These are phyloP conservation scores for Trichoderma afroharzianum DNA, from an alignment of 2,329 filamentous ascomycete species.

Conservation along the genomic window DNA sequence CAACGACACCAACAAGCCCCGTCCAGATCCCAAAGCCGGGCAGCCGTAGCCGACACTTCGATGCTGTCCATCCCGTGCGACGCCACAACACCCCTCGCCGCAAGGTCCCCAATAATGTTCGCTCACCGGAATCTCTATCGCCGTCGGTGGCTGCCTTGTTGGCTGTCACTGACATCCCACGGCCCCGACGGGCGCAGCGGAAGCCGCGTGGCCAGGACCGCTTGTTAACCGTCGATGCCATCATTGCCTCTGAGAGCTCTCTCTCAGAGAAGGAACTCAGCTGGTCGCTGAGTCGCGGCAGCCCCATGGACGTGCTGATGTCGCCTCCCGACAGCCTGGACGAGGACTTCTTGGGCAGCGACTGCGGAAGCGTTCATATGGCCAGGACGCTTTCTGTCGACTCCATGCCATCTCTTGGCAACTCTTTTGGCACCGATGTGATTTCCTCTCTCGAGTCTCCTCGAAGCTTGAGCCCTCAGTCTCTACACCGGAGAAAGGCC, in stretches of 20 bases:
- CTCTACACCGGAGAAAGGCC: slow-evolving; percentile 31
- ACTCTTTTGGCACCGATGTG: slow-evolving; percentile 50
- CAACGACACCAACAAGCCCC: slow-evolving; percentile 43
- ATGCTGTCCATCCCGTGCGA: slow-evolving; percentile 36
- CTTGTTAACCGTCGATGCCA: slow-evolving; percentile 51
- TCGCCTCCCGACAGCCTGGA: slow-evolving; percentile 58
- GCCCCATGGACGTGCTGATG: slow-evolving; percentile 57
- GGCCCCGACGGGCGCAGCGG: slow-evolving; percentile 38
- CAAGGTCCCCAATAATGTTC: slow-evolving; percentile 37
- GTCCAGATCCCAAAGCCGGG: slow-evolving; percentile 52
- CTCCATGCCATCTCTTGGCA: slow-evolving; percentile 57
- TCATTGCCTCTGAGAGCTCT: slow-evolving; percentile 48
- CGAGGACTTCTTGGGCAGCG: slow-evolving; percentile 47
- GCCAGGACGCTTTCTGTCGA: slow-evolving; percentile 56
- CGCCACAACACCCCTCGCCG: slow-evolving; percentile 36
- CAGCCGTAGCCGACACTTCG: slow-evolving; percentile 27
- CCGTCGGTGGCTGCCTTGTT: slow-evolving; percentile 59
- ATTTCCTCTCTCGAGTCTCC: slow-evolving; percentile 50
- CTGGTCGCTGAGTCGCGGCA: slow-evolving; percentile 46
- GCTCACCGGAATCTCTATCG: slow-evolving; percentile 53
- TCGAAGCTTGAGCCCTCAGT: slow-evolving; percentile 34
- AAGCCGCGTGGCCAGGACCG: slow-evolving; percentile 29
- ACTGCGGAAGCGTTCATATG: slow-evolving; percentile 41
- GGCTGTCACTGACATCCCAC: slow-evolving; percentile 59
- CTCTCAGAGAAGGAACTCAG: slow-evolving; percentile 58